Evolutionary conservation across 176 grass and related monocot genomes (phyloP).

Genomic region (Miscanthus lutarioriparius): DNA sequence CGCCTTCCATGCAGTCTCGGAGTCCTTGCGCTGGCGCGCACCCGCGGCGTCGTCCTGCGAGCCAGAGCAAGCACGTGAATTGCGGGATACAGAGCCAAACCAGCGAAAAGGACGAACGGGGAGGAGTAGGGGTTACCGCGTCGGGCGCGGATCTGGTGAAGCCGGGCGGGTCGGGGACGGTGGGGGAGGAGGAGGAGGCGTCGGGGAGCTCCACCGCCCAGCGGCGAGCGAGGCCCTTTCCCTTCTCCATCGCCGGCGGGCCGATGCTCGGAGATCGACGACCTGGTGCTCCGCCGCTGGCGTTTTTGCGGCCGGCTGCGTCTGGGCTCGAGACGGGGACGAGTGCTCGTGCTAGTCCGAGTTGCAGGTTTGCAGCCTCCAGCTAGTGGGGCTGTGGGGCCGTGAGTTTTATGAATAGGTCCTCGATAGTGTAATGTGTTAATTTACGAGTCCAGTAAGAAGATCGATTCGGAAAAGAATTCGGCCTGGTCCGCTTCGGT

Average conservation of each 20-base stretch:
- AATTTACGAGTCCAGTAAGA: background rate
- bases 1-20: slow-evolving; percentile 82
- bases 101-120: background rate
- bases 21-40: slow-evolving; percentile 82
- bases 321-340: slow-evolving; percentile 9
- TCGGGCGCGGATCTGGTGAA: slow-evolving; percentile 75
- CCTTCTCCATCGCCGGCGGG: slow-evolving; percentile 79
- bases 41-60: slow-evolving; percentile 72
- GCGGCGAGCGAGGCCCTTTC: slow-evolving; percentile 78
- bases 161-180: slow-evolving; percentile 71
- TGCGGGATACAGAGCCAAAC: background rate
- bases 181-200: slow-evolving; percentile 52
- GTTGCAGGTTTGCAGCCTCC: background rate
- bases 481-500: background rate
- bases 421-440: background rate
- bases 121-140: slow-evolving; percentile 34
- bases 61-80: slow-evolving; percentile 7
- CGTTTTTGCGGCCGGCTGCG: background rate
- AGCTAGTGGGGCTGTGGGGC: background rate
- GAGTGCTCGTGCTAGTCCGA: background rate
- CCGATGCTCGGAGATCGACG: slow-evolving; percentile 10
- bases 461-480: background rate
- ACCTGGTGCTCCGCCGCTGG: slow-evolving; percentile 1
- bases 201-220: slow-evolving; percentile 87
- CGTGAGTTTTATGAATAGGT: background rate